Percentiles rank a stretch among this genome's conserved stretches.
phyloP scores from a whole-genome alignment of 1,284 basidiomycete species.

The Gymnopus androsaceus region DNA sequence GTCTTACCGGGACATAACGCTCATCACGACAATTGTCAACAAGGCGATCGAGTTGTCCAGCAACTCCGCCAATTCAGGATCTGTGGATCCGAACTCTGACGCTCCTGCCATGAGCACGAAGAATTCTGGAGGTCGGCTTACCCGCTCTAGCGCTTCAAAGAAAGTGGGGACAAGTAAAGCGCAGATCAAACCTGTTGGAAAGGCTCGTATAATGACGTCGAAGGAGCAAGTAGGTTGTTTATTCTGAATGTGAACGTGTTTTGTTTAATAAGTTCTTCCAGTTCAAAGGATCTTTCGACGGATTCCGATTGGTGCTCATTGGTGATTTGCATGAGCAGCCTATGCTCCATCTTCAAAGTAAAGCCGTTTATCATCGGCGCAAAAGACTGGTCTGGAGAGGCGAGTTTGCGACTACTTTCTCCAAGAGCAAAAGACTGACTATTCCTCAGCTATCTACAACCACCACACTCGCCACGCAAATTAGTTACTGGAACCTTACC shows the following conservation, averaged over 20 bases:
- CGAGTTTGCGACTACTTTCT: constrained; percentile 34
- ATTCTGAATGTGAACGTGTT: background rate
- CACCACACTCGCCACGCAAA: constrained; percentile 77
- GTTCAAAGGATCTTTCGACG: constrained; percentile 85
- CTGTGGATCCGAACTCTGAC: constrained; percentile 30
- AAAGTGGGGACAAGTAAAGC: constrained; percentile 5
- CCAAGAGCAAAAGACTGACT: background rate
- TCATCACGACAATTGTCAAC: constrained; percentile 89
- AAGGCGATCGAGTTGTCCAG: constrained; percentile 78
- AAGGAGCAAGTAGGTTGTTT: constrained; percentile 69
- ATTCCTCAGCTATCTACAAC: constrained; percentile 72
- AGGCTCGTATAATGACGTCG: constrained; percentile 68
- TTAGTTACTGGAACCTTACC: constrained; percentile 96
- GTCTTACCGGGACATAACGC: constrained; percentile 89
- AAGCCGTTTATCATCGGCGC: constrained; percentile 84
- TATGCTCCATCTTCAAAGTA: constrained; percentile 85
- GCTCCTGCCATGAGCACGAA: background rate
- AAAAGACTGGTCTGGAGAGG: constrained; percentile 94
- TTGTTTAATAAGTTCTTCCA: constrained; percentile 31
- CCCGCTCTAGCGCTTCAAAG: constrained; percentile 1
- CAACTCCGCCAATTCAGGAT: constrained; percentile 20
- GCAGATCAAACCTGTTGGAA: constrained; percentile 43
- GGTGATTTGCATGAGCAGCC: constrained; percentile 96
- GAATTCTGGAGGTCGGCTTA: background rate
- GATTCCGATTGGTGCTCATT: constrained; percentile 92